Conservation (phyloP, 2,329 filamentous ascomycete genomes). For the Beauveria varroae region DNA sequence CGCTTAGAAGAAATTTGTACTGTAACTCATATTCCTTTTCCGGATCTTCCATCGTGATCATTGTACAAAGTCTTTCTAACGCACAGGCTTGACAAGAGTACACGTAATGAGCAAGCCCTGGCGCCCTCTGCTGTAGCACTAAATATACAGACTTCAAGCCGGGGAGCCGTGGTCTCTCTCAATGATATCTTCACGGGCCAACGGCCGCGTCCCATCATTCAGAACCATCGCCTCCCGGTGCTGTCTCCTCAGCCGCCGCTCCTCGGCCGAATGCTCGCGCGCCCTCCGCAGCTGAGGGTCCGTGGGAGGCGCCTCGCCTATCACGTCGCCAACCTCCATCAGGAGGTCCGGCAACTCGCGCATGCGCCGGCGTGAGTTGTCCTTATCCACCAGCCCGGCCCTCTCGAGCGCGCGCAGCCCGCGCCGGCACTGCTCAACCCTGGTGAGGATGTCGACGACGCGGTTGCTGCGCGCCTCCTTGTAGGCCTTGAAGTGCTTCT, state of each 20-base stretch:
- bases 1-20: no score
- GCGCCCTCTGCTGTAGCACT: no score
- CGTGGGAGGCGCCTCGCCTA: constrained; percentile 16
- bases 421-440: constrained; percentile 38
- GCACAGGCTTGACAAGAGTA: no score
- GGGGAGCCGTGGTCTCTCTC: constrained; percentile 48
- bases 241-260: constrained; percentile 65
- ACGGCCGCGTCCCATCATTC: constrained; percentile 71
- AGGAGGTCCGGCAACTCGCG: constrained; percentile 25
- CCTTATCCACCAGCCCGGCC: constrained; percentile 38
- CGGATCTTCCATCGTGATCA: no score
- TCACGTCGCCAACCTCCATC: constrained; percentile 26
- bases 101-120: no score
- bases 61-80: no score
- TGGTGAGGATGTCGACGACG: constrained; percentile 45
- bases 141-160: no score
- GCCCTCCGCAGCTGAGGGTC: constrained; percentile 25
- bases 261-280: constrained; percentile 51
- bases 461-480: constrained; percentile 41
- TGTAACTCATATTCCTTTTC: no score
- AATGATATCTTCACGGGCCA: constrained; percentile 72
- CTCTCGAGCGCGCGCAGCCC: constrained; percentile 46
- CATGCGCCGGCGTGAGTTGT: constrained; percentile 21
- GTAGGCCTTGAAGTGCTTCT: constrained; percentile 47
- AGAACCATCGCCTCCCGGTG: constrained; percentile 86